phyloP scores from a whole-genome alignment of 2,329 filamentous ascomycete genomes.

The Fusarium sp. region DNA sequence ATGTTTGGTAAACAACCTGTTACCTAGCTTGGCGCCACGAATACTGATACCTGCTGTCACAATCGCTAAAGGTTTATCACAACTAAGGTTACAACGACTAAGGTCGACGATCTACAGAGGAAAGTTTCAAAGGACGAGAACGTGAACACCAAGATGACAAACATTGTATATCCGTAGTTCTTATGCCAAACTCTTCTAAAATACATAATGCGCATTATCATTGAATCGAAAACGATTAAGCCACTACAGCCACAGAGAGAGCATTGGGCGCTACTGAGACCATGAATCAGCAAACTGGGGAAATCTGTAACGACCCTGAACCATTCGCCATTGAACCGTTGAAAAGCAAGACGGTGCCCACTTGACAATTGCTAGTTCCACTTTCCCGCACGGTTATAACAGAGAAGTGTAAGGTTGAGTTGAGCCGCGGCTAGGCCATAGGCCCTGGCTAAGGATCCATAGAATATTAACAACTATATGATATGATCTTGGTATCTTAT shows the following conservation, averaged over 20 bases:
- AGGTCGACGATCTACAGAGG: neutral
- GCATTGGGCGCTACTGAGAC: neutral
- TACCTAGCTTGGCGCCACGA: slow-evolving; percentile 13
- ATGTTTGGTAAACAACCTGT: neutral
- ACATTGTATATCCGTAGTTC: neutral
- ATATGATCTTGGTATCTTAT: neutral
- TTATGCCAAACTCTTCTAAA: neutral
- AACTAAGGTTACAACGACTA: slow-evolving; percentile 14
- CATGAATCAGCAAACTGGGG: slow-evolving; percentile 12
- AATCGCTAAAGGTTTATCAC: slow-evolving; percentile 11
- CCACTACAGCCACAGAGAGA: neutral
- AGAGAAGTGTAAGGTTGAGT: neutral
- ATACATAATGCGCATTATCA: neutral
- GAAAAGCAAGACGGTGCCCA: slow-evolving; percentile 13
- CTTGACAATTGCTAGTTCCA: slow-evolving; percentile 24
- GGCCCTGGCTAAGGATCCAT: neutral
- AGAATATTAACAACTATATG: neutral
- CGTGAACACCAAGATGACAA: neutral
- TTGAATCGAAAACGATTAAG: neutral
- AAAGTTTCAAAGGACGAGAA: neutral
- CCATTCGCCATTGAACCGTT: slow-evolving; percentile 26
- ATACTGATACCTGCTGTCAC: slow-evolving; percentile 10
- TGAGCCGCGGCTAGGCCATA: neutral
- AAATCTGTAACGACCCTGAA: slow-evolving; percentile 23
- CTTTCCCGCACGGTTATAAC: neutral